Conservation (phyloP, 495 filamentous ascomycete species). For the Cercophora scortea region DNA sequence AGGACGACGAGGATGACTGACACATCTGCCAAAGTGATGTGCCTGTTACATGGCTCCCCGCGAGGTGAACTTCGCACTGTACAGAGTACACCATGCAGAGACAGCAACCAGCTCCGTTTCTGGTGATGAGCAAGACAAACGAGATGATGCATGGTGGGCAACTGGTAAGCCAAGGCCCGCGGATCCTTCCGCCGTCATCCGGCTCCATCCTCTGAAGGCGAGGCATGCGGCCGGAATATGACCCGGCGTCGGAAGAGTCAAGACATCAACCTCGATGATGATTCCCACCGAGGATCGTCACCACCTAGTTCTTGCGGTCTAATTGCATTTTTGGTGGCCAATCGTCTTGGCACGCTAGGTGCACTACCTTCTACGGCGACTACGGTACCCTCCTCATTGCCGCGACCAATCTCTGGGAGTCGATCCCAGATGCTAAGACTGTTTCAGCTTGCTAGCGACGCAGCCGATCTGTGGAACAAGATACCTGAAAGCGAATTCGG, state of each 20-base stretch:
- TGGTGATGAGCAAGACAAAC: no score
- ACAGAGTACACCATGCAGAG: neutral
- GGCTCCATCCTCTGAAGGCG: no score
- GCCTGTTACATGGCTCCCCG: neutral
- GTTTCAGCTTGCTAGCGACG: conserved; percentile 1
- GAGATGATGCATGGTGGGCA: neutral
- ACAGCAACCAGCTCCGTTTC: no score
- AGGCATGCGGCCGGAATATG: no score
- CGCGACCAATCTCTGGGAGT: neutral
- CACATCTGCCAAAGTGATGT: conserved; percentile 2
- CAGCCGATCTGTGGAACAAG: conserved; percentile 3
- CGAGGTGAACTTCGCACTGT: neutral
- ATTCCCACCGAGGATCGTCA: neutral
- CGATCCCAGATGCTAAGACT: conserved; percentile 1
- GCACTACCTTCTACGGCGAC: neutral
- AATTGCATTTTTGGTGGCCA: neutral
- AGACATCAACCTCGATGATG: neutral
- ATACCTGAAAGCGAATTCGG: neutral
- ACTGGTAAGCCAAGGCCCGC: no score
- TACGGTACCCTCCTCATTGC: neutral
- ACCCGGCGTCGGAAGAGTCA: no score
- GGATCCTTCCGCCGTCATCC: no score
- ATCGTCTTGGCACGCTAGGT: neutral
- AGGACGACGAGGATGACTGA: conserved; percentile 1
- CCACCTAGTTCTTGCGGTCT: neutral